Evolutionary conservation across 768 basidiomycete genomes (phyloP).

Genomic region (Suillus placidus): DNA sequence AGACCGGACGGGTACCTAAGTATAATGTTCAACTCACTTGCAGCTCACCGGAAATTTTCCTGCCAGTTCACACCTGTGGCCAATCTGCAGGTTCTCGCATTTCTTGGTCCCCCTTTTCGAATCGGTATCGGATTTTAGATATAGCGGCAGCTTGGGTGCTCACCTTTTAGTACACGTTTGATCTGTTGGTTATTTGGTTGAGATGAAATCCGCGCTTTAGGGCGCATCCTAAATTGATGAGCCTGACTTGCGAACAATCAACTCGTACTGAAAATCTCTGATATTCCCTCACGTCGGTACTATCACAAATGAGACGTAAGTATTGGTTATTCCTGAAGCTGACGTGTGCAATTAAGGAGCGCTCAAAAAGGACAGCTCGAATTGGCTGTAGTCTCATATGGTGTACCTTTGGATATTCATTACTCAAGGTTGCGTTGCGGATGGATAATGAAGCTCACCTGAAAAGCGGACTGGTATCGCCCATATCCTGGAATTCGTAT

Average conservation of each 20-base stretch:
- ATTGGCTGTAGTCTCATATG: neutral
- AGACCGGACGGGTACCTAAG: neutral
- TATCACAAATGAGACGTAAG: neutral
- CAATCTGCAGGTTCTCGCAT: neutral
- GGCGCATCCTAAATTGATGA: neutral
- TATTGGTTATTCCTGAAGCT: neutral
- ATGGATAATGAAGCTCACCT: conserved; percentile 30
- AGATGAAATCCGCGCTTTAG: neutral
- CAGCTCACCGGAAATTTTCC: neutral
- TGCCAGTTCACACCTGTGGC: neutral
- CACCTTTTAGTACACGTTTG: neutral
- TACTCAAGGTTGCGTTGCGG: neutral
- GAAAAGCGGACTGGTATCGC: conserved; percentile 59
- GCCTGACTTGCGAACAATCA: neutral
- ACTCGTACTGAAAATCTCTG: neutral
- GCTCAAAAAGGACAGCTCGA: too few relatives aligned
- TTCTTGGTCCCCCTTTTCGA: neutral
- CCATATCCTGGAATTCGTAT: conserved; percentile 50
- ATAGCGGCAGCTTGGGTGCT: neutral
- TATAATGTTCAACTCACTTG: neutral
- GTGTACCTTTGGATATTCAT: neutral
- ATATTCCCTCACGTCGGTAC: neutral
- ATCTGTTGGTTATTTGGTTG: neutral
- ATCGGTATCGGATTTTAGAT: neutral
- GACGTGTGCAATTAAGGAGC: neutral